Conservation (phyloP, 1,284 basidiomycete species). For the Malassezia equina region DNA sequence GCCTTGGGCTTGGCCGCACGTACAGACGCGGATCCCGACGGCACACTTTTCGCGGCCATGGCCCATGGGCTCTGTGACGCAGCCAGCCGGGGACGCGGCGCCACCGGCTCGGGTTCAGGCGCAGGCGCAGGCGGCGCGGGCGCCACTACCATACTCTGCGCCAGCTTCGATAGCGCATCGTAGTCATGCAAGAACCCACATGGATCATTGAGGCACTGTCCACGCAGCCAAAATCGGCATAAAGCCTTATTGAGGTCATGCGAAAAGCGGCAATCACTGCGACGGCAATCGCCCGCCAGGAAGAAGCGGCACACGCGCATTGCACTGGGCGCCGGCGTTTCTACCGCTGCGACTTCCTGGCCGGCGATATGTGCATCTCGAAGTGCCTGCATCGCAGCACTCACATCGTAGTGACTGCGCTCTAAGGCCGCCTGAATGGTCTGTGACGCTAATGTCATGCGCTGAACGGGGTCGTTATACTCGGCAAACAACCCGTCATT, state of each 20-base stretch:
- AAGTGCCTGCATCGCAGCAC: slow-evolving; percentile 79
- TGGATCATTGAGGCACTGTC: slow-evolving; percentile 55
- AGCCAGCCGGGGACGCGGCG: slow-evolving; percentile 17
- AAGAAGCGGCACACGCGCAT: slow-evolving; percentile 80
- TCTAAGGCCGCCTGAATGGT: slow-evolving; percentile 64
- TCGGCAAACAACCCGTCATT: slow-evolving; percentile 7
- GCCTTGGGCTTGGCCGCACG: not conserved
- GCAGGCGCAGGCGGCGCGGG: slow-evolving; percentile 50
- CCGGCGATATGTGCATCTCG: slow-evolving; percentile 53
- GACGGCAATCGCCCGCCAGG: slow-evolving; percentile 84
- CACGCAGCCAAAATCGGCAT: slow-evolving; percentile 94
- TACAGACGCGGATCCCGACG: not conserved
- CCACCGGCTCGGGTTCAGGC: not conserved
- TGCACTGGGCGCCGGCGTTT: not conserved
- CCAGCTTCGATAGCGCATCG: slow-evolving; percentile 60
- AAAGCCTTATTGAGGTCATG: slow-evolving; percentile 56
- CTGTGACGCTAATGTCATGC: slow-evolving; percentile 1
- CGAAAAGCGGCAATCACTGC: slow-evolving; percentile 85
- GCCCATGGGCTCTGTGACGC: slow-evolving; percentile 34
- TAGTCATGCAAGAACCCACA: slow-evolving; percentile 46
- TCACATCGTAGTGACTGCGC: slow-evolving; percentile 79
- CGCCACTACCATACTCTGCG: slow-evolving; percentile 43
- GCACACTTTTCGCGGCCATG: slow-evolving; percentile 18
- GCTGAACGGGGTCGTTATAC: not conserved
- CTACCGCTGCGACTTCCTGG: not conserved